A percentile compares a stretch with the other conserved stretches of the same genome.
Evolutionary conservation across 2,329 filamentous ascomycete species (phyloP).

Genomic region (Graphilbum sp.): DNA sequence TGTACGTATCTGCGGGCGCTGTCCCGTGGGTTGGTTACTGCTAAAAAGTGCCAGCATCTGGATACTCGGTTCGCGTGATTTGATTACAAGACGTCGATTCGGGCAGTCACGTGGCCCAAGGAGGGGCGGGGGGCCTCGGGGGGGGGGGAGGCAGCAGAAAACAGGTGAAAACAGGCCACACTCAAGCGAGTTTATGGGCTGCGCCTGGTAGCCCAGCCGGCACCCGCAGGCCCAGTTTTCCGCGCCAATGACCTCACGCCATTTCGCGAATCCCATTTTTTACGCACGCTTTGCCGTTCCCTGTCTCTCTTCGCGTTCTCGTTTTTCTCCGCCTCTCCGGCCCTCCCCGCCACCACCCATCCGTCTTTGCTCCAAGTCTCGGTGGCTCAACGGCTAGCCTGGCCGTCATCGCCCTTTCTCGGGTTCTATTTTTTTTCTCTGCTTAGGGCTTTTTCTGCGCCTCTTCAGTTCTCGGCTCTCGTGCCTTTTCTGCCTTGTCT

Average conservation of each 20-base stretch:
- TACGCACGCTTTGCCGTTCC: no score
- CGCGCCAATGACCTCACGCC: constrained; percentile 4
- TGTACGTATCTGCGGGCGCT: no score
- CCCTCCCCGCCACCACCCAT: constrained; percentile 7
- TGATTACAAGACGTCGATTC: no score
- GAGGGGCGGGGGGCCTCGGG: no score
- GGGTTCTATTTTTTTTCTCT: neutral
- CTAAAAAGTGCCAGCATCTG: no score
- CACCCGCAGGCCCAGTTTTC: neutral
- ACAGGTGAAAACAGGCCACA: no score
- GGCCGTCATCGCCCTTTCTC: neutral
- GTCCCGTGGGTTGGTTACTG: no score
- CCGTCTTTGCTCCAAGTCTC: neutral
- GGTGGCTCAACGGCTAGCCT: neutral
- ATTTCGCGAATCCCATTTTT: neutral
- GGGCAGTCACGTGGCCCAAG: no score
- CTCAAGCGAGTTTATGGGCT: no score
- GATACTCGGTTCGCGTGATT: no score
- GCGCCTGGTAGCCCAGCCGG: no score
- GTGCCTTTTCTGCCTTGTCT: neutral
- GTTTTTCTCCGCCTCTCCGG: constrained; percentile 8
- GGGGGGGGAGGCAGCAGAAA: no score
- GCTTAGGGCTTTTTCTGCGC: neutral
- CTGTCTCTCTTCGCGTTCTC: neutral
- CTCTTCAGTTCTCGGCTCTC: neutral